Conservation (phyloP, 2,329 filamentous ascomycete genomes). For the Claviceps maximensis region DNA sequence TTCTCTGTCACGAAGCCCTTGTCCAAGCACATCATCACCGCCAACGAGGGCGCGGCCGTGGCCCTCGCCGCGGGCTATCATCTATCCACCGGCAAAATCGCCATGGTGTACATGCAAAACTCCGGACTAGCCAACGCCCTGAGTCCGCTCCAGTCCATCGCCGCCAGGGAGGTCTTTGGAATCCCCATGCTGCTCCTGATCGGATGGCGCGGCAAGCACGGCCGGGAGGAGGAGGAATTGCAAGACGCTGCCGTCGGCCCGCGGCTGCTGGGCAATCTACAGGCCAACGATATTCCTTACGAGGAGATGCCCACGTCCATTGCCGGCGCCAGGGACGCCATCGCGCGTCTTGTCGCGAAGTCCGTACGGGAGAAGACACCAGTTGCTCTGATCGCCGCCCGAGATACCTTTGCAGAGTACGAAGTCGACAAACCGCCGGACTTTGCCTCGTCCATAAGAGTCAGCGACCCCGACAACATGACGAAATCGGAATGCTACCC, state of each 20-base stretch:
- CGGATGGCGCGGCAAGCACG: conserved; percentile 2
- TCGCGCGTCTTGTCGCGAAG: background rate
- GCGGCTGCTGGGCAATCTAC: conserved; percentile 1
- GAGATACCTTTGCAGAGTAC: background rate
- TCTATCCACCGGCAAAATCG: background rate
- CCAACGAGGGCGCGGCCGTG: conserved; percentile 4
- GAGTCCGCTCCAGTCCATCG: conserved; percentile 1
- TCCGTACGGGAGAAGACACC: background rate
- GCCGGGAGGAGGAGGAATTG: conserved; percentile 1
- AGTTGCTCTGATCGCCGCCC: conserved; percentile 1
- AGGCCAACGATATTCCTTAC: conserved; percentile 1
- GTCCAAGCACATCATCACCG: conserved; percentile 1
- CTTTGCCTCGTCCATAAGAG: background rate
- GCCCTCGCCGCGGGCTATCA: conserved; percentile 3
- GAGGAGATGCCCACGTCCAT: conserved; percentile 1
- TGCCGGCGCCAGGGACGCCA: background rate
- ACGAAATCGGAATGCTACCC: background rate
- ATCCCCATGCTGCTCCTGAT: conserved; percentile 4
- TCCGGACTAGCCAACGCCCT: conserved; percentile 2
- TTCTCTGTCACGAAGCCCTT: background rate
- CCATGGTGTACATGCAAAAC: conserved; percentile 4
- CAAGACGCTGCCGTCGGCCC: conserved; percentile 3
- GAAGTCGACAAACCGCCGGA: background rate
- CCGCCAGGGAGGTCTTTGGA: conserved; percentile 4
- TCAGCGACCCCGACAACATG: background rate